Percentiles rank a stretch among this genome's conserved stretches.
These are phyloP conservation scores for Senna siamea DNA, from an alignment of 306 rosid species.

Conservation along the genomic window DNA sequence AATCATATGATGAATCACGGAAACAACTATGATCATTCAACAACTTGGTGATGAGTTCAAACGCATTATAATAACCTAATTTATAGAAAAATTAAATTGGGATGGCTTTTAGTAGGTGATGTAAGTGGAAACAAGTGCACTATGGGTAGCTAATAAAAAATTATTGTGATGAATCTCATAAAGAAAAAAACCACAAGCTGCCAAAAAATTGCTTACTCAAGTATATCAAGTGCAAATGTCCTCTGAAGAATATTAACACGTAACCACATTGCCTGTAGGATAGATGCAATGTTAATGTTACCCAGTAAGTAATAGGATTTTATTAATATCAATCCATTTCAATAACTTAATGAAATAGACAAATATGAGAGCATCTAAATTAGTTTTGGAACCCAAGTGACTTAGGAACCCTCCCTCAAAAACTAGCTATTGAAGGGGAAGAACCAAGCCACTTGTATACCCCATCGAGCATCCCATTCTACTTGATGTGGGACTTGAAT, in stretches of 20 bases:
- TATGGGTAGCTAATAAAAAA: slow-evolving; percentile 29
- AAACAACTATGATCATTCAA: slow-evolving; percentile 11
- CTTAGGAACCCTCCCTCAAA: too few species aligned
- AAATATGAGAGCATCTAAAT: slow-evolving; percentile 30
- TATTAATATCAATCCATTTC: slow-evolving; percentile 24
- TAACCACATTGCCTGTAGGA: slow-evolving; percentile 83
- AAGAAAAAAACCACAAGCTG: slow-evolving; percentile 25
- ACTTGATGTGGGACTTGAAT: too few species aligned
- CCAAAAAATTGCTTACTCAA: slow-evolving; percentile 72
- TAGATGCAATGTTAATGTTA: slow-evolving; percentile 39
- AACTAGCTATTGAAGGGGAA: too few species aligned
- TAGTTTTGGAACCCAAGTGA: too few species aligned
- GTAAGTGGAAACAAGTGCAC: slow-evolving; percentile 27
- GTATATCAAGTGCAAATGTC: slow-evolving; percentile 93
- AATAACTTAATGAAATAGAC: slow-evolving; percentile 30
- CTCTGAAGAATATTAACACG: slow-evolving; percentile 74
- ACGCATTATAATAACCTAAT: slow-evolving; percentile 20
- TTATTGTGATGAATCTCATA: slow-evolving; percentile 22
- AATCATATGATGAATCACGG: slow-evolving; percentile 7
- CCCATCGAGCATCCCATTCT: too few species aligned
- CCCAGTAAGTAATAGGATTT: slow-evolving; percentile 34
- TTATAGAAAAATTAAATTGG: slow-evolving; percentile 10
- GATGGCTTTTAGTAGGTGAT: slow-evolving; percentile 13
- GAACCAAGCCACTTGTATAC: too few species aligned
- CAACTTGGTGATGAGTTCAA: slow-evolving; percentile 22